Evolutionary conservation across 2,329 filamentous ascomycete genomes (phyloP), one percentile per base, ranked within the genome.

Genomic region (Neobulgaria alba): DNA sequence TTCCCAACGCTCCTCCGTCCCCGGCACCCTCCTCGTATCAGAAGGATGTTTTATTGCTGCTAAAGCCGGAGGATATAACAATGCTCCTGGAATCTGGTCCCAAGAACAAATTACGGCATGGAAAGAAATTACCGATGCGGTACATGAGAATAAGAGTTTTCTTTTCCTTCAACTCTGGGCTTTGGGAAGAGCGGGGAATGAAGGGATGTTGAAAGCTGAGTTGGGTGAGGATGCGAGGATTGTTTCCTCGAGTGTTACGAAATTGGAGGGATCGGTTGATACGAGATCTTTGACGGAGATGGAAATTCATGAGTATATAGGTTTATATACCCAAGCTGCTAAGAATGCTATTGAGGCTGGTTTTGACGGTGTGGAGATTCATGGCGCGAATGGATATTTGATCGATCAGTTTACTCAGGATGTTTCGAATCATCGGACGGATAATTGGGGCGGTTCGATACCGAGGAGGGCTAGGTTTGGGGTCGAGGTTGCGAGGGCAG

Each of bases 81-180:
- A 72, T 42, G 67, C 68, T 1, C 75, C 77, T 0, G 75, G 73
- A 1, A 70, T 81, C 50, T 79, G 66, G 54, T 69, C 56, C 36
- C 57, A 65, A 2, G 65, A 61, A 14, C 75, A 78, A 51, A 66
- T 76, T 36, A 64, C 63, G 2, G 68, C 63, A 1, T 82, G 77
- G 78, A 73, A 70, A 46, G 62, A 67, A 36, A 64, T 81, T 32
- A 75, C 73, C 1, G 66, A 71, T 37, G 72, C 68, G 3, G 76
- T 81, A 3, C 77, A 82, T 59, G 64, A 63, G 19, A 76, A 77
- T 53, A 70, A 71, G 17, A 68, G 65, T 17, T 71, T 67, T 51
- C 75, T 80, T 46, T 80, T 68, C 59, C 52, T 69, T 4, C 78
- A 82, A 56, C 61, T 82, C 2, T 81, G 75, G 75, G 70, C 70